phyloP scores from a whole-genome alignment of 192 early-diverging fungal species.

The Lobosporangium transversale region DNA sequence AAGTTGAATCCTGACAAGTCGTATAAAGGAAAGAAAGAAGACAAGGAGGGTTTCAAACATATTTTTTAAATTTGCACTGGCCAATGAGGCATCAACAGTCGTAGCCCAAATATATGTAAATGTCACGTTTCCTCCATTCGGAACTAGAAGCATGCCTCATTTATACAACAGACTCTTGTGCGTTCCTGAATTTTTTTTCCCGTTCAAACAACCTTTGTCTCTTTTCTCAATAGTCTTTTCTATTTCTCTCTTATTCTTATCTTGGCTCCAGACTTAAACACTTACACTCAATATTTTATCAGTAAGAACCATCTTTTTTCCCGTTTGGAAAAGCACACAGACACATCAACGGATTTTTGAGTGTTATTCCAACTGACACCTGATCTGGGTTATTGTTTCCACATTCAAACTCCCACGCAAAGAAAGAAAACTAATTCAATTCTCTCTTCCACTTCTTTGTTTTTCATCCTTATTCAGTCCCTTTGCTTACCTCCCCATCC shows the following conservation, averaged over 20 bases:
- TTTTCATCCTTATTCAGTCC: neutral
- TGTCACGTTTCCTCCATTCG: too few species aligned
- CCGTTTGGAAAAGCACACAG: neutral
- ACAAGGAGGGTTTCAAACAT: too few species aligned
- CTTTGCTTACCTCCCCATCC: neutral
- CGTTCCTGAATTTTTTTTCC: too few species aligned
- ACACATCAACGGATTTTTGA: too few species aligned
- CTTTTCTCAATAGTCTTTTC: too few species aligned
- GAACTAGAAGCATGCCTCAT: too few species aligned
- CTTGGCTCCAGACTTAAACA: neutral
- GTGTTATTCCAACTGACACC: constrained; percentile 3
- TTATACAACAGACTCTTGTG: too few species aligned
- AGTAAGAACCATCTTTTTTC: neutral
- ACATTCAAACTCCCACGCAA: neutral
- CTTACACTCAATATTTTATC: neutral
- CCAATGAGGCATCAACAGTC: too few species aligned
- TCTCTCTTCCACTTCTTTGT: neutral
- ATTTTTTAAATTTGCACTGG: too few species aligned
- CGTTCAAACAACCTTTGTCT: too few species aligned
- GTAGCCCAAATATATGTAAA: too few species aligned
- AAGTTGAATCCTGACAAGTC: neutral
- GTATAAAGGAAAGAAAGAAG: neutral
- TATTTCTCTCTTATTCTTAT: too few species aligned
- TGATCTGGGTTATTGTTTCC: constrained; percentile 26
- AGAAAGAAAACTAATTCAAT: constrained; percentile 2